phyloP scores from a whole-genome alignment of 805 yeast genomes.

The Deakozyma indianensis region DNA sequence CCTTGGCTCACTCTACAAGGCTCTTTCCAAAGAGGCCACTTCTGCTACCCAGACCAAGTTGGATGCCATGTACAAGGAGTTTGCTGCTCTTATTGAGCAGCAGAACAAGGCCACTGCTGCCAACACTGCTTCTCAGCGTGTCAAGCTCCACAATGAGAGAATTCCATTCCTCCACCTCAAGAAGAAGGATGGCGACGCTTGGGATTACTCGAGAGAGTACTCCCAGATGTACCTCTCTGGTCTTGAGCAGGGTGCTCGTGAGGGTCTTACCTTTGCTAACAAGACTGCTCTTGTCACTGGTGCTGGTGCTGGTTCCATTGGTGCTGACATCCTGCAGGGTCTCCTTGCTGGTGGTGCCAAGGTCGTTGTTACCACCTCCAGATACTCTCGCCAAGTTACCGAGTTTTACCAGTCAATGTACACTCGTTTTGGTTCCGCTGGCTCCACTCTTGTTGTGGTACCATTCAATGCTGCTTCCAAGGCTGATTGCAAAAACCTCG shows the following conservation, averaged over 20 bases:
- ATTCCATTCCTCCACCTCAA: constrained; percentile 91
- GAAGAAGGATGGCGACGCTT: constrained; percentile 56
- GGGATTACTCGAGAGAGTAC: constrained; percentile 72
- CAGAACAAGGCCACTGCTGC: constrained; percentile 9
- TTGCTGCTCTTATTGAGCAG: constrained; percentile 11
- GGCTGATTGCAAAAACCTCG: constrained; percentile 78
- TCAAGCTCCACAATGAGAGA: constrained; percentile 35
- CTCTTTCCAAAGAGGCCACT: constrained; percentile 3
- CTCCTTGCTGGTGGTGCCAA: constrained; percentile 95
- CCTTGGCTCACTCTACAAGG: constrained; percentile 18
- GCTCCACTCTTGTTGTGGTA: constrained; percentile 85
- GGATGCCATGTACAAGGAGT: constrained; percentile 13
- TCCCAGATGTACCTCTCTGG: constrained; percentile 76
- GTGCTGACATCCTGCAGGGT: constrained; percentile 93
- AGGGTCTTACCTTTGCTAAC: constrained; percentile 80
- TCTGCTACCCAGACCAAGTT: constrained; percentile 7
- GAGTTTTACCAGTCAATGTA: constrained; percentile 92
- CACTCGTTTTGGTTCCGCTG: constrained; percentile 83
- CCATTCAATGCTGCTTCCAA: constrained; percentile 98
- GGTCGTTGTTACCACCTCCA: constrained; percentile 89
- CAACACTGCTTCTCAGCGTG: constrained; percentile 1
- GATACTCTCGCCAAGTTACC: constrained; percentile 86
- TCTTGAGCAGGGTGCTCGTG: constrained; percentile 84
- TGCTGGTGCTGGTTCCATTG: constrained; percentile 98
- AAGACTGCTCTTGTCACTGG: constrained; percentile 90